These are phyloP conservation scores for Cairneyella variabilis DNA, from an alignment of 495 filamentous ascomycete genomes.

Conservation along the genomic window DNA sequence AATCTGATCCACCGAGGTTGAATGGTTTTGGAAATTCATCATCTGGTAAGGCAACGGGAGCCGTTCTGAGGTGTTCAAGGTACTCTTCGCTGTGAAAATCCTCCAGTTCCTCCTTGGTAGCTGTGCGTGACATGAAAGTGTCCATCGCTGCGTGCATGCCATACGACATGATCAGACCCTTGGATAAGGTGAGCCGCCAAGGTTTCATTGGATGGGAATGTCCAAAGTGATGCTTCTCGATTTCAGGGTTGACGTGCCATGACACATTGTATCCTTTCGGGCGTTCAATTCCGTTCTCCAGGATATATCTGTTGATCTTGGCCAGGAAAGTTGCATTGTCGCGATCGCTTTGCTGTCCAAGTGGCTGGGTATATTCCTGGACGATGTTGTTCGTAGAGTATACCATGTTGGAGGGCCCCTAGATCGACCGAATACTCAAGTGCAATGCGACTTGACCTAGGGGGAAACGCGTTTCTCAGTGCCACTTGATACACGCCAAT, in stretches of 20 bases:
- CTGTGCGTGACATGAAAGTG: slow-evolving; percentile 74
- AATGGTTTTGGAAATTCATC: slow-evolving; percentile 28
- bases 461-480: no score
- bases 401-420: no score
- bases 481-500: no score
- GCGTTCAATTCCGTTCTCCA: slow-evolving; percentile 68
- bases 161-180: slow-evolving; percentile 87
- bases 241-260: slow-evolving; percentile 91
- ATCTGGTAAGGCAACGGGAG: slow-evolving; percentile 38
- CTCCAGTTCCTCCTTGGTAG: slow-evolving; percentile 81
- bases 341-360: slow-evolving; percentile 45
- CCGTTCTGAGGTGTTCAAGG: slow-evolving; percentile 72
- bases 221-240: slow-evolving; percentile 95
- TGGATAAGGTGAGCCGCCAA: slow-evolving; percentile 93
- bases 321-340: slow-evolving; percentile 58
- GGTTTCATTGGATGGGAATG: slow-evolving; percentile 97
- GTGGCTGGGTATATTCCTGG: slow-evolving; percentile 62
- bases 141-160: slow-evolving; percentile 97
- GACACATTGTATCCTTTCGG: slow-evolving; percentile 89
- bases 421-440: no score
- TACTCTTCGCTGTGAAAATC: slow-evolving; percentile 88
- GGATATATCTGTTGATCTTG: slow-evolving; percentile 63
- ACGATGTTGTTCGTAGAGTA: slow-evolving; percentile 44
- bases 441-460: no score
- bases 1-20: slow-evolving; percentile 86